Base-by-base conservation (phyloP, 2,329 filamentous ascomycete genomes). In the Colletotrichum lupini region DNA sequence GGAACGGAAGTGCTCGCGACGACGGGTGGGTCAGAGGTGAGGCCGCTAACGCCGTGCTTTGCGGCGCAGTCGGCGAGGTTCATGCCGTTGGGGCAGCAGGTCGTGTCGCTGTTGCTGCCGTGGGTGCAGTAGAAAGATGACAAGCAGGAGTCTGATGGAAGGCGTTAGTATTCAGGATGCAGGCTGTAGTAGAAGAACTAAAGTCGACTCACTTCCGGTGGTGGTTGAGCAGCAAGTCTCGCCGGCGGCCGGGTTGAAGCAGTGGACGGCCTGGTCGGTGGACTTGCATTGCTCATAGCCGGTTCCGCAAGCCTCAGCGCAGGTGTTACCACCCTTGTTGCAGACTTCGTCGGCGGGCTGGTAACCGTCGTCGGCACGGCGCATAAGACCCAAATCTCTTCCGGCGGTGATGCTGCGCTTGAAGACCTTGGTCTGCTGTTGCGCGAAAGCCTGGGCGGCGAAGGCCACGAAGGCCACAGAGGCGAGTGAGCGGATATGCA, bases 91-190 rank as follows among this genome's bases (percentile, higher is more conserved):
- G 89, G 89, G 81, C 91, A 92, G 85, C 91, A 92, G 84, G 88
- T 88, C 42, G 90, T 91, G 69, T 85, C 82, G 67, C 82, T 80
- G 57, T 80, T 77, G 65, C 81, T 79, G 78, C 91, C 87, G 76
- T 87, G 83, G n/a, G 89, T 86, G 83, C 91, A 92, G 85, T 89
- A 92, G 84, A 88, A 92, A 62, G 89, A 89, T 19, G 82, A 80
- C 37, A 90, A 86, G 80, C 91, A 92, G 37, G 90, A 89, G 81
- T 90, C 90, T 91, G 65, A 32, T 67, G 16, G n/a, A 4, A 57
- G 52, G 53, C 57, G 71, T 74, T 55, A 74, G 68, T 59, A 16
- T 58, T 28, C 4, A 63, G 5, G 26, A 57, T 8, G 37, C 16
- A 26, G 22, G 30, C 11, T 26, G 16, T 26, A 19, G 58, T 14